These are phyloP conservation scores for Neurospora sp. DNA, from an alignment of 495 filamentous ascomycete genomes.

Conservation along the genomic window DNA sequence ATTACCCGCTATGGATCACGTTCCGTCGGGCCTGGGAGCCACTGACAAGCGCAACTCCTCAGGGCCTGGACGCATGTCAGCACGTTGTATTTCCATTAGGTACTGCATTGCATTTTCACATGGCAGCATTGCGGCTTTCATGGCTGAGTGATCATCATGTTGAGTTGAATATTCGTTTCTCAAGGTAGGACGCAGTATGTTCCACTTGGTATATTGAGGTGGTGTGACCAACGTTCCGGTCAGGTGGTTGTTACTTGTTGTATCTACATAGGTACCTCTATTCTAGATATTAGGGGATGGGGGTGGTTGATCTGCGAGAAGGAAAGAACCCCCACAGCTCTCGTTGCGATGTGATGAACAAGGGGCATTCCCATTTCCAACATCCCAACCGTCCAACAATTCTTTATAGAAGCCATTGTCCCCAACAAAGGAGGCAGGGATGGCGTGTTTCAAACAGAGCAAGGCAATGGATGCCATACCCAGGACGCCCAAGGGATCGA, in stretches of 20 bases:
- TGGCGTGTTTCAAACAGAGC: neutral
- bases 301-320: neutral
- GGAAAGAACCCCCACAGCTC: neutral
- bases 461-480: neutral
- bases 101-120: neutral
- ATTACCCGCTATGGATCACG: neutral
- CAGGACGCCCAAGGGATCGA: neutral
- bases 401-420: neutral
- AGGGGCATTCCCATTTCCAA: neutral
- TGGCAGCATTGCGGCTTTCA: neutral
- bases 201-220: neutral
- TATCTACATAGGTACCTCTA: neutral
- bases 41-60: neutral
- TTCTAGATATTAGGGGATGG: neutral
- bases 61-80: neutral
- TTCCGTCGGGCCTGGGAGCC: neutral
- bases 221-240: neutral
- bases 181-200: neutral
- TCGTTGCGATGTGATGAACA: neutral
- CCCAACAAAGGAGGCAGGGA: neutral
- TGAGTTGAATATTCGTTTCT: neutral
- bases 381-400: neutral
- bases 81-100: neutral
- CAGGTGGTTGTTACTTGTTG: neutral
- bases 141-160: neutral